A percentile compares a stretch with the other conserved stretches of the same genome.
Evolutionary conservation across 164 flowering plant species (phyloP).

Genomic region (Vitis vinifera): ASM3070453v1 NC_081822.1:5732001-5732500

Average conservation of each 20-base stretch:
- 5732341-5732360: constrained; percentile 66
- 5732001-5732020: no score
- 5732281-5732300: neutral
- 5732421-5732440: neutral
- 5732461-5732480: neutral
- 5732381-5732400: constrained; percentile 54
- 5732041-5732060: no score
- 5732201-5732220: constrained; percentile 62
- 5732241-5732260: neutral
- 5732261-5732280: neutral
- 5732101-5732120: no score
- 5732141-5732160: neutral
- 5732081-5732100: no score
- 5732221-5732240: constrained; percentile 57
- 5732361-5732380: constrained; percentile 74
- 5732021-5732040: no score
- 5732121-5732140: neutral
- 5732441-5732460: neutral
- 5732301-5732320: neutral
- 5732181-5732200: constrained; percentile 69
- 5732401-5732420: constrained; percentile 45
- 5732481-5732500: neutral
- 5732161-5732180: constrained; percentile 81
- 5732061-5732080: no score
- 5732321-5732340: constrained; percentile 31